These are phyloP conservation scores for Omphalotus olearius DNA, from an alignment of 1,284 basidiomycete species.

Conservation along the genomic window DNA sequence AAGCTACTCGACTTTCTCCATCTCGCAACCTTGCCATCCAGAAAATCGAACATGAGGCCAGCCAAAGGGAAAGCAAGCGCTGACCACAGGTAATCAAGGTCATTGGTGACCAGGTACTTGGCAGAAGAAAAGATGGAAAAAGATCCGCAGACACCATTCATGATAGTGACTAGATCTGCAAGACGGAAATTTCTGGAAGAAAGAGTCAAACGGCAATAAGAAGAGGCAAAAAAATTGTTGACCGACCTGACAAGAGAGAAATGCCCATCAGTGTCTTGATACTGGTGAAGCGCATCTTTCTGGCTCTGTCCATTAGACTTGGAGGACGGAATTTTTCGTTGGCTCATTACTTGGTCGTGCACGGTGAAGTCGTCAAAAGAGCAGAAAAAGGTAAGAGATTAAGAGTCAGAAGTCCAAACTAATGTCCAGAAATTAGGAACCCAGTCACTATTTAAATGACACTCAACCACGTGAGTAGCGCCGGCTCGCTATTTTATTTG, in stretches of 20 bases:
- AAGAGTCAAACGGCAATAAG: slow-evolving; percentile 12
- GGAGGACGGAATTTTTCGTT: slow-evolving; percentile 30
- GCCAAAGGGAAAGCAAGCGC: slow-evolving; percentile 88
- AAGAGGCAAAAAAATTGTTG: slow-evolving; percentile 5
- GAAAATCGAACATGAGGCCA: slow-evolving; percentile 97
- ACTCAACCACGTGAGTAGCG: neutral
- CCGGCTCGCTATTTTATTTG: too few relatives aligned
- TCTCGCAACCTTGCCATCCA: slow-evolving; percentile 97
- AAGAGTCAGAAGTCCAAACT: neutral
- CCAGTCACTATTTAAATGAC: neutral
- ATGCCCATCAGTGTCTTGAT: slow-evolving; percentile 86
- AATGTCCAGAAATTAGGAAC: too few relatives aligned
- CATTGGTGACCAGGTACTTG: slow-evolving; percentile 81
- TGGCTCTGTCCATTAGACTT: slow-evolving; percentile 29
- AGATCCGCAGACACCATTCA: slow-evolving; percentile 98
- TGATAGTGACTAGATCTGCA: slow-evolving; percentile 98
- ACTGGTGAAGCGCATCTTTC: slow-evolving; percentile 69
- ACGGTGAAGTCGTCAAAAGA: neutral
- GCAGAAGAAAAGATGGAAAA: slow-evolving; percentile 94
- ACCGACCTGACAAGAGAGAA: slow-evolving; percentile 90
- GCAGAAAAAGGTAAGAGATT: neutral
- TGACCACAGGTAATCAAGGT: slow-evolving; percentile 78
- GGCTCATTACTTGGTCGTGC: slow-evolving; percentile 28
- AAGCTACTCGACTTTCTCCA: slow-evolving; percentile 95
- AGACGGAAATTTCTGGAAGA: slow-evolving; percentile 88